Base-by-base conservation (phyloP, 1,284 basidiomycete genomes). In the Ceratobasidium sp. region DNA sequence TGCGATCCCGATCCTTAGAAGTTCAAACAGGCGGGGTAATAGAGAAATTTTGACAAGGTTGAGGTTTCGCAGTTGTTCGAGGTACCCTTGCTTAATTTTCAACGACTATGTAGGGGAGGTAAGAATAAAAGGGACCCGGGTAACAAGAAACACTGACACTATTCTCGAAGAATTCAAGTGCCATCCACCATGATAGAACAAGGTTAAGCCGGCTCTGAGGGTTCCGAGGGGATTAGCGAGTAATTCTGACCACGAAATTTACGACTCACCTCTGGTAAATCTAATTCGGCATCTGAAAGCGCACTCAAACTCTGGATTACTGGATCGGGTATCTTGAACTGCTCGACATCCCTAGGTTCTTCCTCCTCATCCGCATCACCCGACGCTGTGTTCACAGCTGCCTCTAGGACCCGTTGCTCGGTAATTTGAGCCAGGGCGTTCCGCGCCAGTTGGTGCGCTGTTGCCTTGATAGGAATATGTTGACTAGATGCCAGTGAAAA, bases 121-220 rank as follows among this genome's bases (percentile, higher is more conserved):
- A 22, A 75, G 69, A 19, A 74, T 27, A 76, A 50, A 33, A 33
- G 0, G 8, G 73, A 22, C 27, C 57, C 11, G 44, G 33, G 15
- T 7, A 24, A n/a, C 44, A 44, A 41, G 9, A 8, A 36, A 85
- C 0, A 80, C 93, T 78, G 80, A 97, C 95, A 9, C 95, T 93
- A 80, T 94, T 89, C 44, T 87, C 86, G 82, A 99, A 99, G 75
- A 95, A 87, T 80, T 97, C 94, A 78, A 99, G 92, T 0, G 93
- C 80, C 4, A 95, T 84, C 89, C 98, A 93, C 97, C 97, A 99
- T 8, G 88, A 88, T 3, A 99, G 86, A n/a, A 94, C 79, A n/a
- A 95, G 85, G 2, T 84, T 83, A 22, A 97, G 78, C 14, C 97
- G 84, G 78, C 93, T 90, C 0, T 76, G 11, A 0, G 96, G 8